Percentiles rank a stretch among this genome's conserved stretches.
Conservation (phyloP, 2,329 filamentous ascomycete genomes). For the Aspergillus fructus region DNA sequence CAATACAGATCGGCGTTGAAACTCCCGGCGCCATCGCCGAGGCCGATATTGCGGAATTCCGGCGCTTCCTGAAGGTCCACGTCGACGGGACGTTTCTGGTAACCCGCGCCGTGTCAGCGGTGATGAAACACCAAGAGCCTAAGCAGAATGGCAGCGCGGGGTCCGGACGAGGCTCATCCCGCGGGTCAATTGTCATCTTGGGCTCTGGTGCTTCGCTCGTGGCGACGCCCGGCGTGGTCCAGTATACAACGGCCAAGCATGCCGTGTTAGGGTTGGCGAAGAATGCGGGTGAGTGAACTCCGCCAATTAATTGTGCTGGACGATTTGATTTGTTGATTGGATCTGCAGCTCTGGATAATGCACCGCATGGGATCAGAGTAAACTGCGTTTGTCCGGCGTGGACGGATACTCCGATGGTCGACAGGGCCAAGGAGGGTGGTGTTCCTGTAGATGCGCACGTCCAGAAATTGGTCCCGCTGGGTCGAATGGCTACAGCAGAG, state of each 20-base stretch:
- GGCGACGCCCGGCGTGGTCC: not conserved
- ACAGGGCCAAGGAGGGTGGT: too few species aligned
- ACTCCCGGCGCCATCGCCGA: too few species aligned
- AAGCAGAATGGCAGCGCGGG: too few species aligned
- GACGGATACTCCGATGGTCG: constrained; percentile 16
- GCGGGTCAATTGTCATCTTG: constrained; percentile 30
- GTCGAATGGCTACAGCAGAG: constrained; percentile 27
- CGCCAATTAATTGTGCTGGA: too few species aligned
- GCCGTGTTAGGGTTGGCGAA: constrained; percentile 47
- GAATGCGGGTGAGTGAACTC: constrained; percentile 25
- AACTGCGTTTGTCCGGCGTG: constrained; percentile 35
- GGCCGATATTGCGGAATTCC: too few species aligned
- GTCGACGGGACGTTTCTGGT: too few species aligned
- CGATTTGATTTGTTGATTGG: not conserved
- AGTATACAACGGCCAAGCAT: constrained; percentile 42
- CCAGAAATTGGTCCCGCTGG: constrained; percentile 12
- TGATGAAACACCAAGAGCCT: too few species aligned
- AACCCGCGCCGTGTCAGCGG: too few species aligned
- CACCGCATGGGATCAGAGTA: constrained; percentile 28
- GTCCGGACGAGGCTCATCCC: too few species aligned
- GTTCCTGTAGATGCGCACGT: constrained; percentile 5
- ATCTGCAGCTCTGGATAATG: constrained; percentile 28
- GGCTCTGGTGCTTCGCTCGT: constrained; percentile 28
- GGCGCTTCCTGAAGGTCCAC: too few species aligned
- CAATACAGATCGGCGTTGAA: too few species aligned